Evolutionary conservation across 805 yeast species (phyloP), one percentile per base, ranked within the genome.

Genomic region (Martiniozyma abietophila): DNA sequence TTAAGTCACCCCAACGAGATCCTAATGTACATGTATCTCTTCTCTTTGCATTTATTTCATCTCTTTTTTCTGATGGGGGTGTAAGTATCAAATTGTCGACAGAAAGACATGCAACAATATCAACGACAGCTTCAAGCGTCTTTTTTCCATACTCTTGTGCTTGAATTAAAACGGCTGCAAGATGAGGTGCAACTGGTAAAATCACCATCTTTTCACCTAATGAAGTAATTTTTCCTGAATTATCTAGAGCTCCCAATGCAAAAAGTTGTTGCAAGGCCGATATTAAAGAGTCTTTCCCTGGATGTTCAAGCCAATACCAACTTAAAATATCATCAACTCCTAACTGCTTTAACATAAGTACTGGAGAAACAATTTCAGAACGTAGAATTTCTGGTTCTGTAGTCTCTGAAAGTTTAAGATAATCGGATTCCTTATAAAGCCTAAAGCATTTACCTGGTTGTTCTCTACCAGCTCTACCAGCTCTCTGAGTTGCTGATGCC

Each of bases 391-490:
- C 98, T 0, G 98, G 89, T 49, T 89, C 97, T 5, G 95, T 89
- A 50, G 85, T 92, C 30, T 65, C 61, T 1, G 80, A 76, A 35
- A 92, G 61, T 42, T 68, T 68, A 4, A 56, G 39, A 47, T 72
- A 89, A 38, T 82, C 79, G 2, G 61, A 53, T 47, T 89, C 97
- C 31, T 82, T 76, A 54, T 80, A 92, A 24, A 92, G 59, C 39
- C 97, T 62, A 58, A 67, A 92, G 61, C 96, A 89, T 59, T 92
- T 89, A 54, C 98, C 98, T 11, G 97, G 96, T 51, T 95, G 75
- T 6, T 96, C 89, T 74, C 98, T 89, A 65, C 98, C 98, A 36
- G 98, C 98, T 72, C 98, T 83, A 72, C 98, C 99, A 29, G 88
- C 76, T 58, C 99, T 67, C 62, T 92, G 99, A 23, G 82, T 73